A percentile compares a stretch with the other conserved stretches of the same genome.
Conservation (phyloP, 1,284 basidiomycete genomes). For the Boletellus sp. region DNA sequence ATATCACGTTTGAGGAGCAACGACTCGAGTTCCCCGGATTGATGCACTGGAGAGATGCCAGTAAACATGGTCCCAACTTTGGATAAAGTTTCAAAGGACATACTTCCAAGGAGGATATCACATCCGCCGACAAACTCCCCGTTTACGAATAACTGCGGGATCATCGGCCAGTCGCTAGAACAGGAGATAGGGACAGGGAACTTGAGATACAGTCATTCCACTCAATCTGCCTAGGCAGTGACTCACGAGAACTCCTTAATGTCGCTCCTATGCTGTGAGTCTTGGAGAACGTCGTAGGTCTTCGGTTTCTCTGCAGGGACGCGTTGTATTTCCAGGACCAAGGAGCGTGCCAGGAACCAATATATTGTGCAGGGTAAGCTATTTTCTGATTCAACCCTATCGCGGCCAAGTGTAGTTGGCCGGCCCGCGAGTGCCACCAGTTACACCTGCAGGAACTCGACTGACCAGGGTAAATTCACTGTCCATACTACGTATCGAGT, state of each 20-base stretch:
- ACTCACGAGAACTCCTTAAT: slow-evolving; percentile 97
- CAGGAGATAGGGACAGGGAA: neutral
- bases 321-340: too few species aligned
- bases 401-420: too few species aligned
- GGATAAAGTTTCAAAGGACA: slow-evolving; percentile 36
- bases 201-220: neutral
- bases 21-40: slow-evolving; percentile 89
- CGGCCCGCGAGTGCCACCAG: too few species aligned
- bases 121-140: slow-evolving; percentile 97
- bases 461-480: too few species aligned
- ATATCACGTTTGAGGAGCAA: slow-evolving; percentile 75
- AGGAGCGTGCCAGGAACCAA: too few species aligned
- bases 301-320: too few species aligned
- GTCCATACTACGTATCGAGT: too few species aligned
- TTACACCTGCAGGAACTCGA: too few species aligned
- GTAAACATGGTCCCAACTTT: neutral
- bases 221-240: neutral
- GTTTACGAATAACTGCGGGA: slow-evolving; percentile 93
- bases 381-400: too few species aligned
- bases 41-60: slow-evolving; percentile 70
- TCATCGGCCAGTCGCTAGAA: slow-evolving; percentile 91
- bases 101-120: slow-evolving; percentile 90
- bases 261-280: slow-evolving; percentile 67
- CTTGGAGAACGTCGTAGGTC: too few species aligned
- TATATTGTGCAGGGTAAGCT: too few species aligned